Evolutionary conservation across 2,329 filamentous ascomycete genomes (phyloP).

Genomic region (Monilinia fructicola): DNA sequence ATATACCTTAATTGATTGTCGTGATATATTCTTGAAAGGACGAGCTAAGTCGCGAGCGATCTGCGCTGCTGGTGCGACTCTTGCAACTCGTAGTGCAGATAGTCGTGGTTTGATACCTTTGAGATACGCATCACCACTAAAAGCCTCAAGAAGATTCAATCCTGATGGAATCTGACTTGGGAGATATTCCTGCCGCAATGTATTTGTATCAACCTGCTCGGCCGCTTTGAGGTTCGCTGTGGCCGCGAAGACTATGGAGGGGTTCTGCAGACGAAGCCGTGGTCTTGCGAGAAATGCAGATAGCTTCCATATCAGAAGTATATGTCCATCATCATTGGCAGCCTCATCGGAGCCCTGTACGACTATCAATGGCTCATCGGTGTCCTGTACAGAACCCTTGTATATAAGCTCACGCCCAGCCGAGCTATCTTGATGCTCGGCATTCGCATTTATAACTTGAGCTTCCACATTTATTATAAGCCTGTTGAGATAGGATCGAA

Average conservation of each 20-base stretch:
- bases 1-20: slow-evolving; percentile 61
- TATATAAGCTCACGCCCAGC: slow-evolving; percentile 60
- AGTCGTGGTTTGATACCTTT: slow-evolving; percentile 61
- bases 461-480: slow-evolving; percentile 67
- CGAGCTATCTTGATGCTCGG: slow-evolving; percentile 48
- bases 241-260: slow-evolving; percentile 64
- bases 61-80: slow-evolving; percentile 67
- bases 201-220: slow-evolving; percentile 45
- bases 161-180: slow-evolving; percentile 67
- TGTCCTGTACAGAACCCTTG: slow-evolving; percentile 52
- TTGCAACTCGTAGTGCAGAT: slow-evolving; percentile 71
- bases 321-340: slow-evolving; percentile 42
- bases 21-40: slow-evolving; percentile 63
- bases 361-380: slow-evolving; percentile 52
- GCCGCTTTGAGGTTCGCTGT: slow-evolving; percentile 59
- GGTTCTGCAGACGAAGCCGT: slow-evolving; percentile 63
- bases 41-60: slow-evolving; percentile 58
- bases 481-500: slow-evolving; percentile 60
- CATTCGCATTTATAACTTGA: slow-evolving; percentile 59
- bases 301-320: slow-evolving; percentile 61
- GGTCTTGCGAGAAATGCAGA: slow-evolving; percentile 58
- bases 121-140: slow-evolving; percentile 64
- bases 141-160: slow-evolving; percentile 75
- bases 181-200: slow-evolving; percentile 61
- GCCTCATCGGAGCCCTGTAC: slow-evolving; percentile 45